These are phyloP conservation scores for Penicillium flavigenum DNA, from an alignment of 495 filamentous ascomycete species.

Conservation along the genomic window DNA sequence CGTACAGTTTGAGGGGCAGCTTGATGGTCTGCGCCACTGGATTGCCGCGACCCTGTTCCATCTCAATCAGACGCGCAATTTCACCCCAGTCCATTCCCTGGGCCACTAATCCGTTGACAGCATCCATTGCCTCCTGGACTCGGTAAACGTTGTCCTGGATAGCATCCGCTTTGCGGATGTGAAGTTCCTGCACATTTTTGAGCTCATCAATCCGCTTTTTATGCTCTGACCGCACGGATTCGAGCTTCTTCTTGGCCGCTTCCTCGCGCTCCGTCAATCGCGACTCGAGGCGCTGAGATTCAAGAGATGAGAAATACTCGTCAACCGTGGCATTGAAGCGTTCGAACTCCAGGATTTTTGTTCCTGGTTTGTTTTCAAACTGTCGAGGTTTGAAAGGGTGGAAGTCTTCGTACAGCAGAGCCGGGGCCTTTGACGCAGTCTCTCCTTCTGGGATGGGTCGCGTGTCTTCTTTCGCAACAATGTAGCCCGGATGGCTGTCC, in stretches of 20 bases:
- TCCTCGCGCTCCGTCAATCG: slow-evolving; percentile 77
- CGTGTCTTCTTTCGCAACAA: slow-evolving; percentile 70
- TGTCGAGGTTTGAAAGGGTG: slow-evolving; percentile 89
- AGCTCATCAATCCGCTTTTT: slow-evolving; percentile 77
- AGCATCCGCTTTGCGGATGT: slow-evolving; percentile 83
- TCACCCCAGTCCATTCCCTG: slow-evolving; percentile 98
- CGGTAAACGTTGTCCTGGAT: slow-evolving; percentile 86
- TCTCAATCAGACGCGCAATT: slow-evolving; percentile 80
- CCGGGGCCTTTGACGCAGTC: slow-evolving; percentile 40
- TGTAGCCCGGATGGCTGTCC: slow-evolving; percentile 64
- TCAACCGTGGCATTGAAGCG: slow-evolving; percentile 92
- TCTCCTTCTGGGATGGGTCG: slow-evolving; percentile 39
- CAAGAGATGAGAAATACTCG: slow-evolving; percentile 94
- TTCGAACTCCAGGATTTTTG: slow-evolving; percentile 69
- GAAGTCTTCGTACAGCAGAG: slow-evolving; percentile 86
- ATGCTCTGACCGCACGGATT: slow-evolving; percentile 78
- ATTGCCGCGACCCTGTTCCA: slow-evolving; percentile 77
- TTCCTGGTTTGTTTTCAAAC: slow-evolving; percentile 63
- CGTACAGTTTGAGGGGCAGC: slow-evolving; percentile 80
- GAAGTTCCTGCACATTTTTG: slow-evolving; percentile 73
- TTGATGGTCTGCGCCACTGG: slow-evolving; percentile 85
- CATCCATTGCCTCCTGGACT: slow-evolving; percentile 87
- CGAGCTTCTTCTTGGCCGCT: slow-evolving; percentile 76
- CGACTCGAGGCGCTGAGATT: slow-evolving; percentile 89
- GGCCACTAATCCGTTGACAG: slow-evolving; percentile 81